Evolutionary conservation across 345 rosid species (phyloP), one percentile per base, ranked within the genome.

Genomic region (Eutrema japonicum): DNA sequence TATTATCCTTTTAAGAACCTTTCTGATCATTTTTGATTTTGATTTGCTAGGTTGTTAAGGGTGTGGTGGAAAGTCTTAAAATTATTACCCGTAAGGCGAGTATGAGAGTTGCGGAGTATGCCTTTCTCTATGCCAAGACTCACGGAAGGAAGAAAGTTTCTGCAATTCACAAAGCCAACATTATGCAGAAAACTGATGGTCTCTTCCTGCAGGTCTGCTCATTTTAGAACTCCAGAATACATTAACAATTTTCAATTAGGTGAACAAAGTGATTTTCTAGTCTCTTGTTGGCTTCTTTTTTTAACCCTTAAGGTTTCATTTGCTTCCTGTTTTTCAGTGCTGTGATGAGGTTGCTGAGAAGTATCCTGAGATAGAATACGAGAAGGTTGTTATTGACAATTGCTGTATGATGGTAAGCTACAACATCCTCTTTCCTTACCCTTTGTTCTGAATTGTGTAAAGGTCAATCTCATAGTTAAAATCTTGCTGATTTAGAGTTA

Each of bases 151-250:
- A 89, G 81, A 85, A 95, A 81, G 97, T 93, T 41, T 93, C 98
- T 52, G 97, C 96, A 1, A 89, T 93, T 56, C 98, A 93, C 81
- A 93, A 93, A 75, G 98, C 97, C 70, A 93, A 91, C 66, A 91
- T 93, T 70, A 93, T 93, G 98, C 96, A 87, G 86, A 93, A 89
- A 82, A 90, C 98, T 37, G 98, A 93, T 77, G 98, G 98, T 64
- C 92, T 93, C 71, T 93, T 93, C 65, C 96, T 93, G 7, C 83
- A 89, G 88, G 97, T 89, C 22, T 64, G 71, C 36, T 36, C 13
- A 27, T 62, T 76, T 1, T 66, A 38, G 8, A 48, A 41, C n/a
- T 30, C 6, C 13, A 10, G 1, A 10, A n/a, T 64, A 11, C 66
- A 64, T 38, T n/a, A 27, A 2, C 59, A 47, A 7, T 57, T 29